Evolutionary conservation across 176 grass and related monocot genomes (phyloP).

Genomic region (Elaeis guineensis): DNA sequence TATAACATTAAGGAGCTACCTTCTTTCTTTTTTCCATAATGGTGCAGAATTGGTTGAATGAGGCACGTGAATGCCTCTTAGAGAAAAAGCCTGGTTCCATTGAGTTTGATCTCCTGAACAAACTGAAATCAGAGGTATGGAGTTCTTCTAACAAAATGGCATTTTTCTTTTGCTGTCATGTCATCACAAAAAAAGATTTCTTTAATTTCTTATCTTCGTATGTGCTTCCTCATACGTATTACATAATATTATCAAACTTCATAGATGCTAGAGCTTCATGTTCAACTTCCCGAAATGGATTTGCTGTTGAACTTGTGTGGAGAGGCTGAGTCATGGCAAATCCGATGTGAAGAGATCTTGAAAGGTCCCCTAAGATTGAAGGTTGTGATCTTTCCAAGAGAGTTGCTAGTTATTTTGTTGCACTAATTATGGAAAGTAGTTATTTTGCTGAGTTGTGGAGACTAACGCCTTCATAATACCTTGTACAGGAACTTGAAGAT

Average conservation of each 20-base stretch:
- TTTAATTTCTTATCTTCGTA: no score
- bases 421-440: neutral
- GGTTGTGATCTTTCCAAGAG: slow-evolving; percentile 27
- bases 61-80: slow-evolving; percentile 41
- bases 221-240: neutral
- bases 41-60: slow-evolving; percentile 59
- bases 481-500: slow-evolving; percentile 67
- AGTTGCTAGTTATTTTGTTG: slow-evolving; percentile 13
- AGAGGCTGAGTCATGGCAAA: slow-evolving; percentile 76
- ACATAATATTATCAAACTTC: slow-evolving; percentile 33
- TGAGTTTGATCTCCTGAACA: slow-evolving; percentile 48
- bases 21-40: slow-evolving; percentile 20
- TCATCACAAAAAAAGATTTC: no score
- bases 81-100: slow-evolving; percentile 30
- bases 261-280: slow-evolving; percentile 57
- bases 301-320: slow-evolving; percentile 51
- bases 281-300: slow-evolving; percentile 52
- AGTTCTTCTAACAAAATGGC: neutral
- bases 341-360: slow-evolving; percentile 55
- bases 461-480: slow-evolving; percentile 1
- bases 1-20: no score
- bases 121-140: slow-evolving; percentile 67
- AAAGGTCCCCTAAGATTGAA: slow-evolving; percentile 40
- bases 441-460: slow-evolving; percentile 4
- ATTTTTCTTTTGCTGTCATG: no score